Base-by-base conservation (phyloP, 805 yeast species). In the Torulaspora indica region DNA sequence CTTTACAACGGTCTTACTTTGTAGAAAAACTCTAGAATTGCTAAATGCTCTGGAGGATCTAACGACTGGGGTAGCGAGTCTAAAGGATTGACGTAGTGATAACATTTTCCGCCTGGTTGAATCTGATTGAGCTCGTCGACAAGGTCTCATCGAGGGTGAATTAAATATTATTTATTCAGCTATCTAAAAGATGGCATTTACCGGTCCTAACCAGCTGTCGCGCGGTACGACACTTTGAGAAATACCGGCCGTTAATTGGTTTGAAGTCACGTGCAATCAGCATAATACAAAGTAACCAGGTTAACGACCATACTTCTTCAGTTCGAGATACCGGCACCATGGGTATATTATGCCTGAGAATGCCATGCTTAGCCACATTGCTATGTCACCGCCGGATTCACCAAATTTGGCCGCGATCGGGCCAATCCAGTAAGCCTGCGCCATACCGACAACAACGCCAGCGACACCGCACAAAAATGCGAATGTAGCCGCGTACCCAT, bases 381-480 rank as follows among this genome's bases (percentile, higher is more conserved):
- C 96, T 32, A 88, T 61, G 61, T 88, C 96, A 14, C 88, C 95
- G 44, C 85, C 89, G 48, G 64, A 62, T 5, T 73, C 79, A 15
- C 95, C 95, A 12, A 84, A 68, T 4, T 69, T 55, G 23, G 63
- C 63, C 9, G 95, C 95, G 8, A 87, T 53, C 0, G 87, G 87
- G 0, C 95, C 96, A 5, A 75, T 70, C 73, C 83, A 88, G 64
- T 88, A 88, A 5, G 80, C 84, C 62, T 88, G 96, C 20, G 85
- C 74, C 96, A 88, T 88, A 5, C 95, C 95, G 15, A 87, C 67
- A 2, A 84, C 87, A 0, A 87, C 95, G 37, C 95, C 95, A 0
- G 78, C 84, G 13, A 81, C 81, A 35, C 95, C 96, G 42, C 75
- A 66, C 2, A 76, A 54, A 54, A 86, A 86, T 1, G 89, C 75